Evolutionary conservation across 2,329 filamentous ascomycete genomes (phyloP), one percentile per base, ranked within the genome.

Genomic region (Colletotrichum somersetense): DNA sequence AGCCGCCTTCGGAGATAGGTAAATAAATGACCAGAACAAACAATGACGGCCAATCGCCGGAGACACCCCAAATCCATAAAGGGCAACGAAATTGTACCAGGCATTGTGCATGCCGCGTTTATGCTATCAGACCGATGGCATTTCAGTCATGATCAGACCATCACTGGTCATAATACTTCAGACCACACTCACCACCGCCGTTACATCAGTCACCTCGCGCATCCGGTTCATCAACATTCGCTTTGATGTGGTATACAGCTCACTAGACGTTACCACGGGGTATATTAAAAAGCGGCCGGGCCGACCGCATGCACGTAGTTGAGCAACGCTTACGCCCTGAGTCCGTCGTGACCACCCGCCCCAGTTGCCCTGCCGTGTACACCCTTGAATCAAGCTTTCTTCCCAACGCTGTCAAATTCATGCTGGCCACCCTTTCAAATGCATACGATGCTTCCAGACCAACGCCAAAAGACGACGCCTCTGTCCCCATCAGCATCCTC

Each of bases 401-500:
- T 33, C 62, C 50, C 20, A 63, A 71, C 67, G 71, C 67, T 73
- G 18, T 71, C 50, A 71, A 73, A 62, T n/a, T 35, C 50, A 73
- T 72, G 71, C 67, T 62, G 56, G 50, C 56, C 56, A 7, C 62
- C 62, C 71, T 72, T 69, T 61, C 67, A 73, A 71, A 73, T 72
- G 71, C 71, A 66, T 66, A 23, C 33, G 55, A 73, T 73, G 71
- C 71, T 73, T 71, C 53, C 70, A 55, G 70, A 65, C 70, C 71
- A 73, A 73, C 71, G 67, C 71, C 71, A 48, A 66, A 71, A 35
- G 59, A 71, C 33, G 30, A 53, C 50, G 23, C 57, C 52, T 58
- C 44, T 66, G 38, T 73, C 56, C 48, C 14, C 30, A 8, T n/a
- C 26, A 48, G 55, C 50, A 20, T 18, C 20, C 33, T n/a, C 35